Conservation (phyloP, 192 early-diverging fungal genomes). For the Backusella liffmaniae region DNA sequence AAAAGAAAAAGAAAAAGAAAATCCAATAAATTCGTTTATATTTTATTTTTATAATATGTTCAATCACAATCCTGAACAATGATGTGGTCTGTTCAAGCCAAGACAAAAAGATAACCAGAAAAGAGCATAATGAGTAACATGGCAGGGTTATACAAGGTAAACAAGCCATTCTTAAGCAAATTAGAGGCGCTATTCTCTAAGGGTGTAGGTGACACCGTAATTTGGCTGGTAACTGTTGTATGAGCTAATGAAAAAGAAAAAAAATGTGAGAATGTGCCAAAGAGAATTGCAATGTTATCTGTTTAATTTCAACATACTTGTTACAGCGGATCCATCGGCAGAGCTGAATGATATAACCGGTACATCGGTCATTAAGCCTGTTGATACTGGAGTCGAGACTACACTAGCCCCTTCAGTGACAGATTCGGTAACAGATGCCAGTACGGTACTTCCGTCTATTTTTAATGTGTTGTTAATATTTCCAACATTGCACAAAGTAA, state of each 20-base stretch:
- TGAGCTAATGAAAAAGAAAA: constrained; percentile 3
- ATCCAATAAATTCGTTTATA: no score
- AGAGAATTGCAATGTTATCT: neutral
- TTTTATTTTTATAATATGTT: neutral
- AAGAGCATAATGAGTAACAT: neutral
- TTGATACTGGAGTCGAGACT: neutral
- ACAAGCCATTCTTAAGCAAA: neutral
- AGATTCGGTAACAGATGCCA: neutral
- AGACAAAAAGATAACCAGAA: neutral
- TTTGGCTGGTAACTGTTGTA: constrained; percentile 1
- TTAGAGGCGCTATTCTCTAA: neutral
- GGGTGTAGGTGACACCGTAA: constrained; percentile 4
- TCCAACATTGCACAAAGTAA: neutral
- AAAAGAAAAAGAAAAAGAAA: neutral
- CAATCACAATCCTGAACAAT: neutral
- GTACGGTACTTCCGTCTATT: neutral
- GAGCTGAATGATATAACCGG: neutral
- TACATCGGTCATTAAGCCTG: neutral
- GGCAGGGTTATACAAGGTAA: neutral
- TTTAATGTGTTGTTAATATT: neutral
- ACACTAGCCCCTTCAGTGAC: neutral
- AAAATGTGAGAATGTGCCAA: neutral
- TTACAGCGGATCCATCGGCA: neutral
- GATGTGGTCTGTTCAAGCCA: neutral
- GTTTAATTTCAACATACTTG: neutral